Evolutionary conservation across 2,329 filamentous ascomycete species (phyloP).

Genomic region (Aspergillus viridinutans): DNA sequence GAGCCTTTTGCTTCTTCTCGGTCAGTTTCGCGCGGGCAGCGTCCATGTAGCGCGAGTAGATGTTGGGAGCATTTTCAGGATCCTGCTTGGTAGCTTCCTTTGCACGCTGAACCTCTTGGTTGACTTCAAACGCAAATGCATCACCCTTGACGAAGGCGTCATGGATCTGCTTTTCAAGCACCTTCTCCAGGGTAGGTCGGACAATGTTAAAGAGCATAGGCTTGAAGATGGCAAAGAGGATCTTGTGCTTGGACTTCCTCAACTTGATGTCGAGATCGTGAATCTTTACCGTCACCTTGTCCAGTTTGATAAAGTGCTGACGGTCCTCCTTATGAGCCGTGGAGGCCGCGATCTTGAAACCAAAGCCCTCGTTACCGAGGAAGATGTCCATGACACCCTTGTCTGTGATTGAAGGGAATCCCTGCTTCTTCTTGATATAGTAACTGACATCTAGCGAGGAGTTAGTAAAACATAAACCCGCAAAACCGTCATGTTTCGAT

Average conservation of each 20-base stretch:
- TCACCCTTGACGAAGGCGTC: constrained; percentile 76
- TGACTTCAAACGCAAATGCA: constrained; percentile 66
- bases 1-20: constrained; percentile 73
- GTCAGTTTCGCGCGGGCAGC: constrained; percentile 70
- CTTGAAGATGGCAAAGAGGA: constrained; percentile 82
- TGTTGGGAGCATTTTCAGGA: constrained; percentile 70
- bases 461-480: constrained; percentile 4
- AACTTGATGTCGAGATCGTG: constrained; percentile 82
- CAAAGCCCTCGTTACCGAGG: constrained; percentile 80
- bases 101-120: constrained; percentile 75
- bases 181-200: constrained; percentile 79
- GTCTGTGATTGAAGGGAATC: constrained; percentile 84
- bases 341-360: constrained; percentile 86
- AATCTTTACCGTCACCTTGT: constrained; percentile 78
- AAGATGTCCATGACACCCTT: constrained; percentile 84
- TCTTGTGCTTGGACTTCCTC: constrained; percentile 91
- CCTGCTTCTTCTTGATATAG: constrained; percentile 91
- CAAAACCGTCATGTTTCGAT: background rate
- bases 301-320: constrained; percentile 89
- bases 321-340: constrained; percentile 71
- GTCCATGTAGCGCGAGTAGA: constrained; percentile 78
- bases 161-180: constrained; percentile 82
- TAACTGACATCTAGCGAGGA: constrained; percentile 69
- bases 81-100: constrained; percentile 62
- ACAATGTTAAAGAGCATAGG: constrained; percentile 79